Conservation (phyloP, 2,329 filamentous ascomycete genomes). For the Neurospora crassa region DNA sequence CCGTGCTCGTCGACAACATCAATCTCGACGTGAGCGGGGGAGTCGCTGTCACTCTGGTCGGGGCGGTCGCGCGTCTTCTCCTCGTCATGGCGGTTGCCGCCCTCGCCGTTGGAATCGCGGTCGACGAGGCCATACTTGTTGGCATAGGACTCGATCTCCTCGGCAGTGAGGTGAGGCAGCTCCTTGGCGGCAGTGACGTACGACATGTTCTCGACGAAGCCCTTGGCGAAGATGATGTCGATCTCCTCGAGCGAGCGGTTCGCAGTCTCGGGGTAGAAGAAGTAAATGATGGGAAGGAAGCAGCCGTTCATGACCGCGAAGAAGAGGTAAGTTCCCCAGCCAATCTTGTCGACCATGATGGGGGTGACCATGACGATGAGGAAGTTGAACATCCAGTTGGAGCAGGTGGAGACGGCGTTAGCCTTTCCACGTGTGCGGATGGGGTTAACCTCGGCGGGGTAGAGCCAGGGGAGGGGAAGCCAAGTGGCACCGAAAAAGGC, state of each 20-base stretch:
- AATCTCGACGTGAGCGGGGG: not conserved
- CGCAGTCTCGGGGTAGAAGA: conserved; percentile 46
- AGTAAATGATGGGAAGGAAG: conserved; percentile 41
- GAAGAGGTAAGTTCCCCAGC: conserved; percentile 45
- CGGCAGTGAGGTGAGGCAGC: conserved; percentile 40
- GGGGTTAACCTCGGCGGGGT: conserved; percentile 51
- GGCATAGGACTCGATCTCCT: conserved; percentile 43
- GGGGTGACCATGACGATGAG: conserved; percentile 59
- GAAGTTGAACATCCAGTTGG: conserved; percentile 54
- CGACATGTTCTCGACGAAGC: conserved; percentile 46
- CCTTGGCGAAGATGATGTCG: conserved; percentile 52
- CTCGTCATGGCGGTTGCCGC: not conserved
- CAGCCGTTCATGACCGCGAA: conserved; percentile 44
- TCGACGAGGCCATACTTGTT: conserved; percentile 21
- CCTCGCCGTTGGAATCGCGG: not conserved
- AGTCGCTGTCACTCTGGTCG: not conserved
- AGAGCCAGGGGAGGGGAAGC: conserved; percentile 54
- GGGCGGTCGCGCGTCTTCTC: not conserved
- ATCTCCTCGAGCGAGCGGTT: conserved; percentile 55
- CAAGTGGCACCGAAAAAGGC: conserved; percentile 45
- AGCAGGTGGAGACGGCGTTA: conserved; percentile 53
- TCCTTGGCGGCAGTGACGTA: conserved; percentile 50
- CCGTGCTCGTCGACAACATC: conserved; percentile 2
- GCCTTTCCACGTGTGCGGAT: conserved; percentile 51
- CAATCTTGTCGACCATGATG: conserved; percentile 43